Conservation (phyloP, 306 rosid genomes). For the Lathyrus aphaca region DNA sequence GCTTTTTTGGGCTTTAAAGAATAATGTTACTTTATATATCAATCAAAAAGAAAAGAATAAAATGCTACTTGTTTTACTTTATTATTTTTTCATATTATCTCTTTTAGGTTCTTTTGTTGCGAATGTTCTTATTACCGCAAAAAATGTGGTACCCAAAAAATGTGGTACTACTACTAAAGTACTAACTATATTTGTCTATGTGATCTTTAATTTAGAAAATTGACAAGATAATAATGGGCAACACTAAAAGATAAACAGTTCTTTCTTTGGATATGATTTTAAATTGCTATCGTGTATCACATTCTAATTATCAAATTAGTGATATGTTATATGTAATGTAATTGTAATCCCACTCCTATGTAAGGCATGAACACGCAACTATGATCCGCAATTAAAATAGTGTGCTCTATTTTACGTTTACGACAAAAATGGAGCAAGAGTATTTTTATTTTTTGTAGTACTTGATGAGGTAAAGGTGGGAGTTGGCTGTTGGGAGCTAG, state of each 20-base stretch:
- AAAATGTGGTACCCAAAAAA: conserved; percentile 5
- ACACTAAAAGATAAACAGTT: not conserved
- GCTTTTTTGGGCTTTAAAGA: conserved; percentile 27
- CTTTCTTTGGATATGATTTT: not conserved
- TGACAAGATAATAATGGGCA: conserved; percentile 4
- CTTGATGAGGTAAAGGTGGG: conserved; percentile 16
- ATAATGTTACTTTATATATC: conserved; percentile 10
- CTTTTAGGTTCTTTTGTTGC: not conserved
- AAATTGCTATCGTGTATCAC: conserved; percentile 3
- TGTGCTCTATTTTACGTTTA: conserved; percentile 1
- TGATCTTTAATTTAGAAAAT: not conserved
- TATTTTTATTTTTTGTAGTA: not conserved
- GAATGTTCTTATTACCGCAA: conserved; percentile 7
- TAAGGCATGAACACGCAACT: conserved; percentile 5
- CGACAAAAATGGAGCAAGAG: not conserved
- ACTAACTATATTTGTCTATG: not conserved
- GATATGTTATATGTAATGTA: not conserved
- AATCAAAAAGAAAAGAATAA: conserved; percentile 1
- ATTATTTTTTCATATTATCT: not conserved
- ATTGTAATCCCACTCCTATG: not conserved
- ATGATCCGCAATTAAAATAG: conserved; percentile 2
- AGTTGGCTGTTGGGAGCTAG: not conserved
- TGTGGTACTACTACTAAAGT: not conserved
- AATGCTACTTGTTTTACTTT: not conserved
- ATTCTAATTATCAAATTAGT: conserved; percentile 3